Conservation (phyloP, 371 early-diverging fungal species). For the Lichtheimia corymbifera region DNA sequence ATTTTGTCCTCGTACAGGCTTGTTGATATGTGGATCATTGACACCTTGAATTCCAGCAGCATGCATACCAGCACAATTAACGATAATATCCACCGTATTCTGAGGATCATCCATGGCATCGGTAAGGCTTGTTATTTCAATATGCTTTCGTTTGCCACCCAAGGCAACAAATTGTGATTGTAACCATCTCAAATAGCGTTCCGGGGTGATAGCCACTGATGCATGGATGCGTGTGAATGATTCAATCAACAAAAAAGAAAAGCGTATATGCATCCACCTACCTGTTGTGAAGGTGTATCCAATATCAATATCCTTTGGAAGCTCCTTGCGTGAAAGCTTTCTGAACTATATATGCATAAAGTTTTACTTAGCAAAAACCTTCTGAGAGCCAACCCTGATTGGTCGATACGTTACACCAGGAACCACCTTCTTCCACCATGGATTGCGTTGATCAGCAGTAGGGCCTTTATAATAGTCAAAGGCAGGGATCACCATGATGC, state of each 20-base stretch:
- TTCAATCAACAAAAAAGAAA: background rate
- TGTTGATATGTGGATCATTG: constrained; percentile 50
- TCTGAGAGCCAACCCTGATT: background rate
- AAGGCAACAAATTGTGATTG: constrained; percentile 43
- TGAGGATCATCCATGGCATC: constrained; percentile 37
- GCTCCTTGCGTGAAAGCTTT: constrained; percentile 38
- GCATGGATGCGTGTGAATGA: background rate
- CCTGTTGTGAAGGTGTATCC: constrained; percentile 58
- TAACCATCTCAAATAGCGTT: constrained; percentile 66
- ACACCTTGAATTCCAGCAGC: constrained; percentile 63
- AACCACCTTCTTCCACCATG: constrained; percentile 55
- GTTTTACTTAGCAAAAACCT: background rate
- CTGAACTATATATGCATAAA: constrained; percentile 24
- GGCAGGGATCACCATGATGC: constrained; percentile 32
- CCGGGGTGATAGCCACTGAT: constrained; percentile 50
- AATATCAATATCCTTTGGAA: constrained; percentile 25
- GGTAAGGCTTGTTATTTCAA: constrained; percentile 13
- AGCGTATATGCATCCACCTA: constrained; percentile 10
- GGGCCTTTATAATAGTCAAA: constrained; percentile 43
- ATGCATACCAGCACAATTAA: constrained; percentile 73
- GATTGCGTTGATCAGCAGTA: constrained; percentile 32
- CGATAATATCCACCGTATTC: constrained; percentile 46
- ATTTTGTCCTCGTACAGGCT: constrained; percentile 71
- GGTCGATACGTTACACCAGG: constrained; percentile 44
- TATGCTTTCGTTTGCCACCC: constrained; percentile 56